Evolutionary conservation across 2,329 filamentous ascomycete species (phyloP).

Genomic region (Balansia obtecta): DNA sequence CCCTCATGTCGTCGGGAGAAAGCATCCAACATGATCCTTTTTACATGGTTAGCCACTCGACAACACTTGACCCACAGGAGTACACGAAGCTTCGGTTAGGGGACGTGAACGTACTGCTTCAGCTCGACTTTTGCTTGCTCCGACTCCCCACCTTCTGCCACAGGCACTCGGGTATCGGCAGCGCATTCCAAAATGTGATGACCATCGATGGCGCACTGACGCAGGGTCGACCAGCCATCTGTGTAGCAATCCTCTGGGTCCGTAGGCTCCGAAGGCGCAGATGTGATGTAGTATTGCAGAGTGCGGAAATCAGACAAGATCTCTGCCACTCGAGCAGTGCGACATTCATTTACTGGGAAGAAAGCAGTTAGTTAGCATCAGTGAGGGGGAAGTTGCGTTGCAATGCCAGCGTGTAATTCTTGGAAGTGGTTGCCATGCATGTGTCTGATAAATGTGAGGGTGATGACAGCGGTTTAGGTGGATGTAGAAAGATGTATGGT

Average conservation of each 20-base stretch:
- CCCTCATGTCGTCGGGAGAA: constrained; percentile 49
- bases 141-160: constrained; percentile 37
- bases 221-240: constrained; percentile 48
- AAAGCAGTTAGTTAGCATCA: not conserved
- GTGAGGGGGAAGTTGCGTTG: no score
- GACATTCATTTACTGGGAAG: constrained; percentile 45
- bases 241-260: constrained; percentile 49
- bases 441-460: no score
- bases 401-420: no score
- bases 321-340: constrained; percentile 47
- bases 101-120: constrained; percentile 37
- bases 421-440: no score
- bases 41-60: not conserved
- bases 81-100: no score
- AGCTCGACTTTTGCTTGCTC: constrained; percentile 52
- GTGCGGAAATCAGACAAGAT: constrained; percentile 49
- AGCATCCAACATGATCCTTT: constrained; percentile 46
- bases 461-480: no score
- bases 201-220: constrained; percentile 50
- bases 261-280: constrained; percentile 39
- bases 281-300: constrained; percentile 50
- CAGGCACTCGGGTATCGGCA: constrained; percentile 47
- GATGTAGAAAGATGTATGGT: not conserved
- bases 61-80: not conserved
- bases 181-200: constrained; percentile 53